phyloP scores from a whole-genome alignment of 306 rosid species.

The Hippophae tibetana region DNA sequence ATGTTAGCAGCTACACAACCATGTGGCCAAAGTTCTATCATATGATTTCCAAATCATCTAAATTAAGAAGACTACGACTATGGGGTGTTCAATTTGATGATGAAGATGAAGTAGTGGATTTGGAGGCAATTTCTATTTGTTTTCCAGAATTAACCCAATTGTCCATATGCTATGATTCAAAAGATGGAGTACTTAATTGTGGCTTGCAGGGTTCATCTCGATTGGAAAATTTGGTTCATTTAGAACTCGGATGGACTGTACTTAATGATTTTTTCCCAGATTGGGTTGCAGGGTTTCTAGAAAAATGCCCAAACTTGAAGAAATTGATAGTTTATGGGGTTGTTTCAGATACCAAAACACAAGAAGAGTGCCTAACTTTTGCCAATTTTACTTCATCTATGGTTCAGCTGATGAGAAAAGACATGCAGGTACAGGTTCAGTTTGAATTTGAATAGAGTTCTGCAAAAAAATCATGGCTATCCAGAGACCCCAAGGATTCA shows the following conservation, averaged over 20 bases:
- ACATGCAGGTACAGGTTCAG: conserved; percentile 42
- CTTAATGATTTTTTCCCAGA: conserved; percentile 60
- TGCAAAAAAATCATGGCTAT: neutral
- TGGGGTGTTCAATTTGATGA: conserved; percentile 64
- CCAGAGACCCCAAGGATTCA: neutral
- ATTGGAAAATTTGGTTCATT: conserved; percentile 49
- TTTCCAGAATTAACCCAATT: conserved; percentile 52
- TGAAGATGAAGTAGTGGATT: conserved; percentile 58
- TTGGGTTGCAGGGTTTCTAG: conserved; percentile 66
- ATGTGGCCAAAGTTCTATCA: conserved; percentile 68
- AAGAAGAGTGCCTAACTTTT: conserved; percentile 50
- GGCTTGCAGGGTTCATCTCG: conserved; percentile 60
- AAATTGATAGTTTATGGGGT: conserved; percentile 52
- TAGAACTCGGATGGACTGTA: conserved; percentile 78
- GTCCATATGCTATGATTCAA: conserved; percentile 51
- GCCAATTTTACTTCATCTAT: conserved; percentile 51
- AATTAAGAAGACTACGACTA: conserved; percentile 45
- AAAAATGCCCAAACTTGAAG: conserved; percentile 63
- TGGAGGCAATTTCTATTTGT: conserved; percentile 50
- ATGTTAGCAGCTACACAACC: conserved; percentile 59
- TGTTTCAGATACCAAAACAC: conserved; percentile 55
- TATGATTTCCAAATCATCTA: conserved; percentile 62
- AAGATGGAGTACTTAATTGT: conserved; percentile 43
- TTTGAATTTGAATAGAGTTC: conserved; percentile 46
- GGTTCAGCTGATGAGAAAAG: conserved; percentile 54